Evolutionary conservation across 495 filamentous ascomycete species (phyloP).

Genomic region (Talaromyces thailandensis): DNA sequence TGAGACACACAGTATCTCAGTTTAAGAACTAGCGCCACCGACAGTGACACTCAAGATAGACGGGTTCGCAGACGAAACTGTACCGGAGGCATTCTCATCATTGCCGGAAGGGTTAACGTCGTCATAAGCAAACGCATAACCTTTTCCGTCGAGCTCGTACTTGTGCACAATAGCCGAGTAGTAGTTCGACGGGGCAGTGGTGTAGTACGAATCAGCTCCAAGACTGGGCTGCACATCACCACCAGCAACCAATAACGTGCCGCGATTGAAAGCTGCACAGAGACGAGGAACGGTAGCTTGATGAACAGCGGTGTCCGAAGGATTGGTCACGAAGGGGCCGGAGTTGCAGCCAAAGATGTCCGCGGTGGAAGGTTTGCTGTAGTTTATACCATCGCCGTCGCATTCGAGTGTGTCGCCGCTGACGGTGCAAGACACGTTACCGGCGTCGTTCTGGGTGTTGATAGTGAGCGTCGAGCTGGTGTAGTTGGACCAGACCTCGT

Average conservation of each 20-base stretch:
- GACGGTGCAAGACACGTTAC: constrained; percentile 28
- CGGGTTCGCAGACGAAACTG: constrained; percentile 19
- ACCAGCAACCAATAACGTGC: constrained; percentile 28
- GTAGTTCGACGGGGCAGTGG: constrained; percentile 26
- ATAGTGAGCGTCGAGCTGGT: constrained; percentile 23
- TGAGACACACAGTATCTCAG: neutral
- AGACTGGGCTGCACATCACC: constrained; percentile 30
- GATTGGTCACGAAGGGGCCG: constrained; percentile 31
- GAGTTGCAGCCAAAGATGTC: constrained; percentile 41
- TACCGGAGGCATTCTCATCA: constrained; percentile 22
- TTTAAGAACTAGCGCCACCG: constrained; percentile 12
- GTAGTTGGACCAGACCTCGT: constrained; percentile 32
- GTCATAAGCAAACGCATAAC: constrained; percentile 42
- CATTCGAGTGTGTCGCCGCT: constrained; percentile 17
- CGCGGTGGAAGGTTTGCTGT: constrained; percentile 22
- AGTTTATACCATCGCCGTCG: constrained; percentile 29
- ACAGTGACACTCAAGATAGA: constrained; percentile 17
- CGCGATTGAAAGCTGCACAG: constrained; percentile 35
- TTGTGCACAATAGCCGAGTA: constrained; percentile 35
- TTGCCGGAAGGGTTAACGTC: constrained; percentile 32
- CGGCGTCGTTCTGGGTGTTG: constrained; percentile 26
- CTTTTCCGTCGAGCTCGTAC: constrained; percentile 27
- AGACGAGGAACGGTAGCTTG: constrained; percentile 39
- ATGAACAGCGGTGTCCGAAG: constrained; percentile 27
- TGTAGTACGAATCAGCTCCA: constrained; percentile 18